Evolutionary conservation across 108 stramenopile species (phyloP).

Genomic region (Skeletonema marinoi): DNA sequence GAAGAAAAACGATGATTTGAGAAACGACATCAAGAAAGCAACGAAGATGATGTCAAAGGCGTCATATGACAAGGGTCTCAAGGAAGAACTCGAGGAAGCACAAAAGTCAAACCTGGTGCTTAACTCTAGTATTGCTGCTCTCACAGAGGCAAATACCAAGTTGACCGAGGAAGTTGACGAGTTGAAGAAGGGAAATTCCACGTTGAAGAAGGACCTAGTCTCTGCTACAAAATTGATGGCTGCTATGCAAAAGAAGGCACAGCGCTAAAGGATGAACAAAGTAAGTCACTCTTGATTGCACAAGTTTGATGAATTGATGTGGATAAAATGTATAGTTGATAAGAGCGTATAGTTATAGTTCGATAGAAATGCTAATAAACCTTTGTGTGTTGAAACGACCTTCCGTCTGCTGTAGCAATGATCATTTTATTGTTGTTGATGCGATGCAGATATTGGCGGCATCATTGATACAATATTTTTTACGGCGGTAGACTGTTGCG

Average conservation of each 20-base stretch:
- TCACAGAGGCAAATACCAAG: background rate
- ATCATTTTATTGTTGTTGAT: background rate
- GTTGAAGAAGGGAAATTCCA: conserved; percentile 1
- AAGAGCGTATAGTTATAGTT: too few relatives aligned
- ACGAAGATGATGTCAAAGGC: background rate
- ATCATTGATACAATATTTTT: too few relatives aligned
- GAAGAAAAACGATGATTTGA: conserved; percentile 18
- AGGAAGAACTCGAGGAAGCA: background rate
- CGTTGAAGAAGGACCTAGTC: background rate
- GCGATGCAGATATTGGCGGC: background rate
- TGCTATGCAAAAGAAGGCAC: conserved; percentile 33
- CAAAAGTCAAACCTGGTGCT: conserved; percentile 22
- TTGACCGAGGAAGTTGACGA: conserved; percentile 13
- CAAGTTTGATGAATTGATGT: too few relatives aligned
- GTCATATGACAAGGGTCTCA: background rate
- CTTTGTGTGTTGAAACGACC: background rate
- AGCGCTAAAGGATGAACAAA: background rate
- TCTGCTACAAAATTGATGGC: background rate
- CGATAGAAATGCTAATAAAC: too few relatives aligned
- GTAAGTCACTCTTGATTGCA: too few relatives aligned
- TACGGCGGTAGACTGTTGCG: too few relatives aligned
- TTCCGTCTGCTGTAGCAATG: background rate
- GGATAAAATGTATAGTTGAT: too few relatives aligned
- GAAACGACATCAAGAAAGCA: conserved; percentile 1
- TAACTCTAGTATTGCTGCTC: conserved; percentile 6